Percentiles rank a stretch among this genome's conserved stretches.
phyloP scores from a whole-genome alignment of 2,329 filamentous ascomycete genomes.

The Fusarium cyanostomum region DNA sequence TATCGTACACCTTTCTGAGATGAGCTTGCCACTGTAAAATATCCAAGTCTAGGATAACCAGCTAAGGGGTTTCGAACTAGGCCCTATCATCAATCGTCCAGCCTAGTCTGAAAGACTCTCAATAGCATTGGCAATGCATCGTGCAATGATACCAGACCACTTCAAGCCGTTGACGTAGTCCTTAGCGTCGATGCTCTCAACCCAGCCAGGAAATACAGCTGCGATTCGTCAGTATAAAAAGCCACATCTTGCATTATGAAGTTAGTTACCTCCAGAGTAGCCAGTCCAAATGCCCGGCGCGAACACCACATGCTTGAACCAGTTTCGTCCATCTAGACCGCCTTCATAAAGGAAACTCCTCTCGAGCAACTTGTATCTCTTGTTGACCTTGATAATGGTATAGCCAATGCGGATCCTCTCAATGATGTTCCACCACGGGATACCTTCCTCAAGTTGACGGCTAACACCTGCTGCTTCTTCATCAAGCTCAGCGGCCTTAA shows the following conservation, averaged over 20 bases:
- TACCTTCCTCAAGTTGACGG: conserved; percentile 57
- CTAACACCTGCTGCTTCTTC: conserved; percentile 54
- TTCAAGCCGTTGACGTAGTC: conserved; percentile 66
- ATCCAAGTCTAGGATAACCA: background rate
- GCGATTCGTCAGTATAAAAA: background rate
- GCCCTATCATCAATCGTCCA: background rate
- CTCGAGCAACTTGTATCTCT: conserved; percentile 85
- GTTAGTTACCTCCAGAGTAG: conserved; percentile 75
- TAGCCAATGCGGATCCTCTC: conserved; percentile 71
- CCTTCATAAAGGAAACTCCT: conserved; percentile 78
- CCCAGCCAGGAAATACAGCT: conserved; percentile 70
- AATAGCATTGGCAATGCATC: conserved; percentile 58
- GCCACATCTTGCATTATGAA: background rate
- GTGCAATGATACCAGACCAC: conserved; percentile 68
- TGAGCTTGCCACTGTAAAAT: background rate
- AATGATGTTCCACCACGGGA: conserved; percentile 84
- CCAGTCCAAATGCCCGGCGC: conserved; percentile 92
- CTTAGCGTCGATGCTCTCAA: conserved; percentile 69
- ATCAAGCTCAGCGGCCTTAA: conserved; percentile 57
- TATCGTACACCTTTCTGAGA: background rate
- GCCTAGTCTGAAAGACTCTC: conserved; percentile 45
- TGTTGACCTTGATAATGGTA: conserved; percentile 74
- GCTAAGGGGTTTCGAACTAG: background rate
- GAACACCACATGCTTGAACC: conserved; percentile 97
- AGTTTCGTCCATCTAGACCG: conserved; percentile 80